A percentile compares a stretch with the other conserved stretches of the same genome.
Evolutionary conservation across 352 stramenopile genomes (phyloP).

Genomic region (Discostella stelligera): DNA sequence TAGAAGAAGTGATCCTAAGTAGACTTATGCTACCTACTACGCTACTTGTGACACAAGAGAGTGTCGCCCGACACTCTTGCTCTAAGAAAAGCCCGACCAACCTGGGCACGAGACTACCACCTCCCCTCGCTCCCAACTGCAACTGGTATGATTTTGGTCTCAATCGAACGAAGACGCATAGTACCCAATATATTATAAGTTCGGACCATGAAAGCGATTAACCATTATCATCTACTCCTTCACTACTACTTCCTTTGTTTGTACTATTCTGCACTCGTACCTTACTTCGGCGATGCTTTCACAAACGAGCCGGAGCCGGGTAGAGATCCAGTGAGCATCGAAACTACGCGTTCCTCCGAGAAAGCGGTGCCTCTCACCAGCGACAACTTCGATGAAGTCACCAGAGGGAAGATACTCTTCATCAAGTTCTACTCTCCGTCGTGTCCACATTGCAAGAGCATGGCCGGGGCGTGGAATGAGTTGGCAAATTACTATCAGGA

Average conservation of each 20-base stretch:
- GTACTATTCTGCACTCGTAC: slow-evolving; percentile 5
- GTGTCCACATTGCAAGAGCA: slow-evolving; percentile 50
- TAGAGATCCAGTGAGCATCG: slow-evolving; percentile 44
- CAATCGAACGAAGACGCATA: neutral
- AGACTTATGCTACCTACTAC: too few relatives aligned
- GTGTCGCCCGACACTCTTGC: too few relatives aligned
- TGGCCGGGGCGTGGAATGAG: slow-evolving; percentile 41
- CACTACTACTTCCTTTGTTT: neutral
- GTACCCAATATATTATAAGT: neutral
- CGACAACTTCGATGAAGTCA: slow-evolving; percentile 56
- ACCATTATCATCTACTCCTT: neutral
- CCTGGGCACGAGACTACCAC: too few relatives aligned
- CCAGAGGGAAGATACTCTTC: slow-evolving; percentile 42
- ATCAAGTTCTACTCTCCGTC: slow-evolving; percentile 52
- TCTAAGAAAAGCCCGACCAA: too few relatives aligned
- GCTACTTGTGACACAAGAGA: too few relatives aligned
- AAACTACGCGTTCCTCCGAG: slow-evolving; percentile 32
- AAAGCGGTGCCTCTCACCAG: slow-evolving; percentile 26
- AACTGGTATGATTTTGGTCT: neutral
- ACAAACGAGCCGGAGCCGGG: slow-evolving; percentile 42
- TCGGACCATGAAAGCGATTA: neutral
- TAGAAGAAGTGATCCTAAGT: too few relatives aligned
- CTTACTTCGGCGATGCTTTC: slow-evolving; percentile 18
- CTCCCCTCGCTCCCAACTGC: neutral
- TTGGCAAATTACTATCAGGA: slow-evolving; percentile 42